Conservation (phyloP, 2,329 filamentous ascomycete species). For the Bertia moriformis region DNA sequence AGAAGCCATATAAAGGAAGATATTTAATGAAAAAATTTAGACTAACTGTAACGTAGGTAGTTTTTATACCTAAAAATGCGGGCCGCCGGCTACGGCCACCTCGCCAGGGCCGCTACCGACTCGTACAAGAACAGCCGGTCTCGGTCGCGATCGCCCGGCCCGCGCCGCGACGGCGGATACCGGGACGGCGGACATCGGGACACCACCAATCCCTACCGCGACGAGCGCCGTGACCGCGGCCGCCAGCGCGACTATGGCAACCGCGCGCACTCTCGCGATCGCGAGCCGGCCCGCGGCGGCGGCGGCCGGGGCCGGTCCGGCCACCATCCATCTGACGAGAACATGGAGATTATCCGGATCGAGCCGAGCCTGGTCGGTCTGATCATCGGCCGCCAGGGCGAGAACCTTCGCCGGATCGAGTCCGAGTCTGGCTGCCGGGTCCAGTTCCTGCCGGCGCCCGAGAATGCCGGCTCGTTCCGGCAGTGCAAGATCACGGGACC, state of each 20-base stretch:
- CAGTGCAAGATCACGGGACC: slow-evolving; percentile 77
- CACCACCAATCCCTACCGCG: slow-evolving; percentile 69
- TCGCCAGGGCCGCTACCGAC: no score
- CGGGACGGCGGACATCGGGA: slow-evolving; percentile 41
- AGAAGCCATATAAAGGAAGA: no score
- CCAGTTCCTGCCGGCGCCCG: slow-evolving; percentile 69
- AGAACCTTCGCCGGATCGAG: slow-evolving; percentile 77
- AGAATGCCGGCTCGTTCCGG: slow-evolving; percentile 56
- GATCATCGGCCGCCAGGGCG: slow-evolving; percentile 80
- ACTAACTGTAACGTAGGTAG: no score
- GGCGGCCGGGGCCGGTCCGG: no score
- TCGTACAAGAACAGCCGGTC: no score
- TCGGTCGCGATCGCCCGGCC: slow-evolving; percentile 59
- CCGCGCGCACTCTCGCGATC: slow-evolving; percentile 51
- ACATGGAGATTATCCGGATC: slow-evolving; percentile 69
- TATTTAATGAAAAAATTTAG: no score
- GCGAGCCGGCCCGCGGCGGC: slow-evolving; percentile 19
- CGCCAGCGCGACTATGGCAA: slow-evolving; percentile 41
- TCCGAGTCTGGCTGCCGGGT: slow-evolving; percentile 69
- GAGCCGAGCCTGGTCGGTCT: slow-evolving; percentile 76
- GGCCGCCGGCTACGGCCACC: no score
- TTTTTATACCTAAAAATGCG: slow-evolving; percentile 66
- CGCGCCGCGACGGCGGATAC: slow-evolving; percentile 41
- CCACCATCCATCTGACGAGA: no score
- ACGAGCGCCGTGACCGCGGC: slow-evolving; percentile 58